phyloP scores from a whole-genome alignment of 1,284 basidiomycete species.

The Testicularia cyperi region DNA sequence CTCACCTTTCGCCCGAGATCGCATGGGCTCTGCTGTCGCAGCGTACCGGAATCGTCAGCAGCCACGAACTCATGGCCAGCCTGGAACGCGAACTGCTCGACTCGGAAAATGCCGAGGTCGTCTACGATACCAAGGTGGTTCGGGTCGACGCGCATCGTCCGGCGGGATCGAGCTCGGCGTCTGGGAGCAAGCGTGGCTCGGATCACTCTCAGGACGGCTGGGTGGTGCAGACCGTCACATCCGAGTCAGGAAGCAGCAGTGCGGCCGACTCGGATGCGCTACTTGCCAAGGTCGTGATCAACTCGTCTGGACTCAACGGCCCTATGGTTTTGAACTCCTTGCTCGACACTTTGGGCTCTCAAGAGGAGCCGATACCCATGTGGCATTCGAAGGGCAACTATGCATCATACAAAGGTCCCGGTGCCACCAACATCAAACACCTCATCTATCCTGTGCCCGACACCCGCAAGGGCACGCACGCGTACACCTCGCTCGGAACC shows the following conservation, averaged over 20 bases:
- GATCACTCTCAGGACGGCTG: conserved; percentile 62
- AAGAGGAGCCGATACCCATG: conserved; percentile 35
- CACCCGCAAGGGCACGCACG: conserved; percentile 38
- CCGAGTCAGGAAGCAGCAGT: conserved; percentile 17
- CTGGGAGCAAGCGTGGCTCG: conserved; percentile 29
- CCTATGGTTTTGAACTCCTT: conserved; percentile 53
- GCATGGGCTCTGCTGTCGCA: conserved; percentile 76
- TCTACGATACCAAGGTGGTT: conserved; percentile 81
- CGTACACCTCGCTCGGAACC: conserved; percentile 54
- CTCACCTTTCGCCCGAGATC: conserved; percentile 74
- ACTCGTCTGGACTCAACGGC: conserved; percentile 77
- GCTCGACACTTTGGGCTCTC: conserved; percentile 8
- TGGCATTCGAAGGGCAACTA: conserved; percentile 58
- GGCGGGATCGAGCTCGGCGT: neutral
- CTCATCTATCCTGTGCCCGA: conserved; percentile 57
- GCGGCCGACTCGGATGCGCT: conserved; percentile 68
- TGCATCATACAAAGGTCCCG: conserved; percentile 49
- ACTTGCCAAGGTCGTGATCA: conserved; percentile 81
- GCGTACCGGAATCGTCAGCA: conserved; percentile 87
- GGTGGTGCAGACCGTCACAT: conserved; percentile 64
- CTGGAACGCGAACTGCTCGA: conserved; percentile 77
- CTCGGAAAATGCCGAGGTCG: conserved; percentile 73
- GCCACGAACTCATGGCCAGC: conserved; percentile 74
- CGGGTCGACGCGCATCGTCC: conserved; percentile 72
- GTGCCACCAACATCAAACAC: conserved; percentile 34